Conservation (phyloP, 2,329 filamentous ascomycete species). For the Diaporthe sp. region DNA sequence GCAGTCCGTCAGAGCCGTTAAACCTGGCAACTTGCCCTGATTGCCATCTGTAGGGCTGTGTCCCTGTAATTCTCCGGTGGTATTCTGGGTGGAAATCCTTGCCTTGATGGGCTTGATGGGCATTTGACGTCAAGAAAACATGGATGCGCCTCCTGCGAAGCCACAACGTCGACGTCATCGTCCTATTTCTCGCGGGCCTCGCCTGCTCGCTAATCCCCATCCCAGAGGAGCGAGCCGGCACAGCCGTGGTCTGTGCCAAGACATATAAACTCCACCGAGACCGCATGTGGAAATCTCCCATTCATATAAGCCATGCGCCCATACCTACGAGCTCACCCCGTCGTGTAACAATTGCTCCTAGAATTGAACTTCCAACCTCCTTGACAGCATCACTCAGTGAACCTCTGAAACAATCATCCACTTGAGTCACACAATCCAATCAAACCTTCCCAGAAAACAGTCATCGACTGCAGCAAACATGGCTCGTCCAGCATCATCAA, state of each 20-base stretch:
- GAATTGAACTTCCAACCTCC: neutral
- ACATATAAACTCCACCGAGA: neutral
- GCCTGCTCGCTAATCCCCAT: constrained; percentile 1
- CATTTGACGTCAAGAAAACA: constrained; percentile 31
- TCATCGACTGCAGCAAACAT: constrained; percentile 30
- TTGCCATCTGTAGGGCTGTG: constrained; percentile 8
- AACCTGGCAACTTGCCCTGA: constrained; percentile 7
- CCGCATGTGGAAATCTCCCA: neutral
- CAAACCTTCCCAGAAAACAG: neutral
- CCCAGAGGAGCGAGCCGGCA: constrained; percentile 10
- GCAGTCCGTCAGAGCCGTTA: neutral
- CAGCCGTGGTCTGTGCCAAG: constrained; percentile 29
- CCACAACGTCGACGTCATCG: constrained; percentile 25
- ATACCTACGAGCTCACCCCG: neutral
- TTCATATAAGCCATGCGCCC: neutral
- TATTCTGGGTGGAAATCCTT: neutral
- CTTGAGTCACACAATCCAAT: neutral
- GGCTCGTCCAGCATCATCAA: constrained; percentile 38
- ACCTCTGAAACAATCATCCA: neutral
- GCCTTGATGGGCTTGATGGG: neutral
- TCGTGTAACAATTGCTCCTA: neutral
- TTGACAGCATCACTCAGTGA: neutral
- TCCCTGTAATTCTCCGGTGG: constrained; percentile 1
- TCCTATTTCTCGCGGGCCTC: constrained; percentile 12
- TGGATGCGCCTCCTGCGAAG: constrained; percentile 31